Conservation (phyloP, 495 filamentous ascomycete genomes). For the Tuber umbilicatum region DNA sequence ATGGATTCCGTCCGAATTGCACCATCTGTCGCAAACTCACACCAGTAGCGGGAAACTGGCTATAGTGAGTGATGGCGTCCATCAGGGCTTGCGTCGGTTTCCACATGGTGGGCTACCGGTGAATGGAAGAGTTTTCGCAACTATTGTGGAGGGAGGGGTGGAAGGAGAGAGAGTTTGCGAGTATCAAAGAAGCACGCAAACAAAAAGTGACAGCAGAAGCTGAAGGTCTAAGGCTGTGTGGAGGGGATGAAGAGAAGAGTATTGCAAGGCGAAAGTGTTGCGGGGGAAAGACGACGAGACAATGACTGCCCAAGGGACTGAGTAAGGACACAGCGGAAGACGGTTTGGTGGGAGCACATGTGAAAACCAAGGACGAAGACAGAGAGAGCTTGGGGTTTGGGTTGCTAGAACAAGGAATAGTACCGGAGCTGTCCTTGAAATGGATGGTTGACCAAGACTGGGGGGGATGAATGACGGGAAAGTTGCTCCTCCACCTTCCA, state of each 20-base stretch:
- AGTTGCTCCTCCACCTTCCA: not conserved
- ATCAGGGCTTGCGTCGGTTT: slow-evolving; percentile 82
- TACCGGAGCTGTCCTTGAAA: not conserved
- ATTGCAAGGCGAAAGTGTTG: not conserved
- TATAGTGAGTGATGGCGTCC: slow-evolving; percentile 98
- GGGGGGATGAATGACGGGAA: not conserved
- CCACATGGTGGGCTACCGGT: slow-evolving; percentile 50
- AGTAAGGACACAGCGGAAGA: not conserved
- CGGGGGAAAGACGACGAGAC: not conserved
- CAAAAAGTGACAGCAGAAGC: not conserved
- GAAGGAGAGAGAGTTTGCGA: not conserved
- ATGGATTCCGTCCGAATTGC: slow-evolving; percentile 89
- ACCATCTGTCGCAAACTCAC: slow-evolving; percentile 98
- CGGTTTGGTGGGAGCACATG: not conserved
- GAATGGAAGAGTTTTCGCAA: not conserved
- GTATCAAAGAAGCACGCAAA: not conserved
- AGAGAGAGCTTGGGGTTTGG: not conserved
- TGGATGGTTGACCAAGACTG: not conserved
- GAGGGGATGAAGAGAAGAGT: not conserved
- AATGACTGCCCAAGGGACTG: not conserved
- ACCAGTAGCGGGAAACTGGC: slow-evolving; percentile 91
- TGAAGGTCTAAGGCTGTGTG: not conserved
- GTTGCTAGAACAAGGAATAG: not conserved
- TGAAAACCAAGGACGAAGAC: not conserved
- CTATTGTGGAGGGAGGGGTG: not conserved